Evolutionary conservation across 2,329 filamentous ascomycete species (phyloP), one percentile per base, ranked within the genome.

Genomic region (Aspergillus fumigatiaffinis): DNA sequence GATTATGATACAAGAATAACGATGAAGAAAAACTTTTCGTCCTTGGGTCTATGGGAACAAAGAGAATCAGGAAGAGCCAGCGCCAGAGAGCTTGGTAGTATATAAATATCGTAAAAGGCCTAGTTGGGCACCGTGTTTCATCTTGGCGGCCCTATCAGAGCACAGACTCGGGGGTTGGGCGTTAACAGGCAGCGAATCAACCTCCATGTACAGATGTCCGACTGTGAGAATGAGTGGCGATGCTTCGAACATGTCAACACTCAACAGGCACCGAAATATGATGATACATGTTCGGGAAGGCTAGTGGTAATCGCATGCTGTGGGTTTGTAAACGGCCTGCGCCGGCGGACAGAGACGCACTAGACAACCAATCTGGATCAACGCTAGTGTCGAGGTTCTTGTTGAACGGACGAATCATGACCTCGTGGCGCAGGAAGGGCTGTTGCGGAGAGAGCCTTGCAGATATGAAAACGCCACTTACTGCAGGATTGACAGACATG

Each of bases 111-210:
- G 61, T 55, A 51, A 58, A 53, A 52, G 52, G 56, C 41, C 58
- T 62, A 58, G 61, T 65, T 58, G 64, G 64, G 64, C 64, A 66
- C 63, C 62, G 55, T 56, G 54, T 59, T 53, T 53, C 44, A 38
- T 54, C 14, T 51, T 59, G 32, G 47, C 58, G 57, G 62, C 63
- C 61, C 62, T 63, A 66, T 66, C 61, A 62, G 62, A 54, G 56
- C 55, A 56, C 54, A 52, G 55, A 57, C 59, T 56, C 54, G 50
- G 51, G 50, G 21, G 52, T 65, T 65, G 64, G 64, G 64, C 64
- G 64, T 55, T 60, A 65, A 64, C 50, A 52, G 59, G 57, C 50
- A 52, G 58, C 63, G 60, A 66, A 66, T 65, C 61, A 60, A 32
- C 53, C 58, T 38, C 55, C 50, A 29, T 42, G n/a, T 42, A 52